Base-by-base conservation (phyloP, 2,329 filamentous ascomycete species). In the Aspergillus sp. region DNA sequence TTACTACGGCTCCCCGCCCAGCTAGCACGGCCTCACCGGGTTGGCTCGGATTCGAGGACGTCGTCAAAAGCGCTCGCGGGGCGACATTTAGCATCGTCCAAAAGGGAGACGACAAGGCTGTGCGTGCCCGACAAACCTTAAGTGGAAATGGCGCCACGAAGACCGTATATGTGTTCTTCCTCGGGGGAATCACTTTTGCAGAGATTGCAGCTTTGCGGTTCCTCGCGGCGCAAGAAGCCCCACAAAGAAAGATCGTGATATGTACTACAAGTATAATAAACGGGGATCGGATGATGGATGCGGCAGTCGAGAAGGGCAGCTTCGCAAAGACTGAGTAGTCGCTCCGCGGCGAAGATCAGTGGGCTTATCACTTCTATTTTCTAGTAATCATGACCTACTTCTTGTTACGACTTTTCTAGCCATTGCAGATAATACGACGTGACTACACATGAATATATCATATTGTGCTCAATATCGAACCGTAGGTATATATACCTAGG, bases 141-240 rank as follows among this genome's bases (percentile, higher is more conserved):
- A 89, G 90, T 44, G 90, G 91, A 0, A 84, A 79, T 45, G 82
- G 82, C 14, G 83, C 83, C 47, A 86, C 85, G 69, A 95, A 96
- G 77, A 93, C 89, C 0, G 87, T 95, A 0, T 89, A 96, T 65
- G 86, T 99, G n/a, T 95, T 97, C 61, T 97, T 97, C 73, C 77
- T 99, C 16, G 94, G 94, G n/a, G 95, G 94, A 2, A 89, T 99
- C 50, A 96, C 91, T 0, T 96, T 95, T 67, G 93, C 94, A 0
- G 94, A 99, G 73, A 93, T 99, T 68, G 91, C 95, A 38, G 94
- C 95, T 17, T 70, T 99, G 67, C 82, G 95, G 50, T 97, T 96
- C 68, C 87, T 99, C 60, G 90, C 89, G 9, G 85, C 85, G 67
- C 86, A 93, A 71, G 86, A 94, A 84, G 82, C 89, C 78, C 86